These are phyloP conservation scores for Pneumocystis oryctolagi DNA, from an alignment of 1,139 yeast species.

Conservation along the genomic window DNA sequence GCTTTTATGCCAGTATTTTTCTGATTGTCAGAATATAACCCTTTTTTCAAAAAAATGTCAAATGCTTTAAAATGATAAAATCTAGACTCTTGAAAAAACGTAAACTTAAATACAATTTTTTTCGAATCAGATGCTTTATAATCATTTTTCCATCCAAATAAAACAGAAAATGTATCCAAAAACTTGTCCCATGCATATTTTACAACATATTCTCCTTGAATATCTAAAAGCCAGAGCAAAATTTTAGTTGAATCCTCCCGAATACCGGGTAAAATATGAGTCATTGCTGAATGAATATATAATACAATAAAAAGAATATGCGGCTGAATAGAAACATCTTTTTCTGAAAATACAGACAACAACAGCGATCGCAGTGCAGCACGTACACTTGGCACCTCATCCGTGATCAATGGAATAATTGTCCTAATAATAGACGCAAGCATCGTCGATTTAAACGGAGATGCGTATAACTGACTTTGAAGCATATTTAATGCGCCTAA, in stretches of 20 bases:
- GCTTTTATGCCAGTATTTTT: background rate
- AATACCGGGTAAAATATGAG: conserved; percentile 66
- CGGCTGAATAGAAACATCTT: conserved; percentile 45
- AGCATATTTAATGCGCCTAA: background rate
- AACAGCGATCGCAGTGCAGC: conserved; percentile 40
- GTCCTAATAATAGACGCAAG: conserved; percentile 36
- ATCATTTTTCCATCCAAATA: background rate
- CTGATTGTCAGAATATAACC: background rate
- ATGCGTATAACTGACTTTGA: background rate
- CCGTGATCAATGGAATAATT: conserved; percentile 44
- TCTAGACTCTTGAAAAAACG: background rate
- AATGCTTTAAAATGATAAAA: background rate
- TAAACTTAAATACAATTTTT: background rate
- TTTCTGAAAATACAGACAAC: conserved; percentile 25
- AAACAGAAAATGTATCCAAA: background rate
- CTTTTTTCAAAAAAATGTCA: background rate
- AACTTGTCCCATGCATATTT: background rate
- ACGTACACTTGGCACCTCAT: conserved; percentile 51
- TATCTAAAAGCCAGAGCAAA: conserved; percentile 28
- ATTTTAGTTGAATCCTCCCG: conserved; percentile 57
- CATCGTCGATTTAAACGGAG: conserved; percentile 3
- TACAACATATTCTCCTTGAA: background rate
- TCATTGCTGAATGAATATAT: conserved; percentile 86
- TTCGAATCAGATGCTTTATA: no score
- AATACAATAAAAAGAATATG: conserved; percentile 54